Conservation (phyloP, 2,329 filamentous ascomycete genomes). For the Elsinoe fawcettii region DNA sequence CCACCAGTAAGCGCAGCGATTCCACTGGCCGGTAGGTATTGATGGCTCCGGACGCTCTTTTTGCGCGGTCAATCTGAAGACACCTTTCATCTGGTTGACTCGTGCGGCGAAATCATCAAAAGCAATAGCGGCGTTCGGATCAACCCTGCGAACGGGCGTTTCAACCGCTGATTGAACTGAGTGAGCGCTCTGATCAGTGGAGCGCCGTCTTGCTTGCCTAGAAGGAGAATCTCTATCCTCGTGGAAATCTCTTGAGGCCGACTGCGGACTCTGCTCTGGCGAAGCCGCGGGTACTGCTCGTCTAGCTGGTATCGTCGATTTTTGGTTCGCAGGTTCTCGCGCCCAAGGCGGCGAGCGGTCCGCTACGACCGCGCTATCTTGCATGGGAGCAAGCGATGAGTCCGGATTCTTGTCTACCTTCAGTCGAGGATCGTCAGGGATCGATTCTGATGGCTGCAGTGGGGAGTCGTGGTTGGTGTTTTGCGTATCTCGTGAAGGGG, state of each 20-base stretch:
- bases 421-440: neutral
- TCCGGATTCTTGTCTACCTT: neutral
- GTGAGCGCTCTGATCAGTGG: neutral
- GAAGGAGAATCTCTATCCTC: neutral
- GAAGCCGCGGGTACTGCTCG: neutral
- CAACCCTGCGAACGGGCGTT: conserved; percentile 1
- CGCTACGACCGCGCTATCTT: neutral
- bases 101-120: conserved; percentile 62
- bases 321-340: neutral
- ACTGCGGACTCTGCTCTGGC: conserved; percentile 1
- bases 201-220: neutral
- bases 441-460: neutral
- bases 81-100: conserved; percentile 63
- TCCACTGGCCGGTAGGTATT: conserved; percentile 51
- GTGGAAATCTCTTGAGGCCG: neutral
- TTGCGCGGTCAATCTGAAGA: conserved; percentile 73
- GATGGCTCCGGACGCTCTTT: conserved; percentile 58
- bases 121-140: conserved; percentile 27
- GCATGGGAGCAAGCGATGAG: neutral
- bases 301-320: neutral
- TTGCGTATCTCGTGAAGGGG: conserved; percentile 4
- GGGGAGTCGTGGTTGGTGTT: conserved; percentile 3
- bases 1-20: conserved; percentile 77
- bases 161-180: neutral
- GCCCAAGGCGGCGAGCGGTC: neutral